phyloP scores from a whole-genome alignment of 768 basidiomycete species.

The Mycena epipterygia region DNA sequence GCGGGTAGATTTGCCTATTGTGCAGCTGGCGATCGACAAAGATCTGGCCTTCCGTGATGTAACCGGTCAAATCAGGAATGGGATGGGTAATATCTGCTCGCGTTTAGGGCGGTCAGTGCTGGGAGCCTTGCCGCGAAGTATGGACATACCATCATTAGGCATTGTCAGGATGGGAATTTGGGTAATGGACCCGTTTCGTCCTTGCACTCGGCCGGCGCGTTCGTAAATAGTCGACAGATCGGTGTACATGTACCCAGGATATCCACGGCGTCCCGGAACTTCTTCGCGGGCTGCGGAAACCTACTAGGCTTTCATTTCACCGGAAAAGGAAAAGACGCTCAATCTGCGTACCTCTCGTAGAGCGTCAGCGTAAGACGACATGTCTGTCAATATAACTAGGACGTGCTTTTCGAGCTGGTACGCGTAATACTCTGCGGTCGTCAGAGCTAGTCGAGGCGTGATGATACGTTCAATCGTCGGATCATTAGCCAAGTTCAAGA shows the following conservation, averaged over 20 bases:
- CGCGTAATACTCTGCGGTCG: conserved; percentile 99
- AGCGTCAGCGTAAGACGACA: conserved; percentile 98
- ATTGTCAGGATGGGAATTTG: conserved; percentile 99
- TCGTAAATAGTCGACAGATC: conserved; percentile 99
- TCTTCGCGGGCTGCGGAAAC: conserved; percentile 99
- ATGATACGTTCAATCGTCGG: conserved; percentile 99
- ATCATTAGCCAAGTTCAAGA: conserved; percentile 99
- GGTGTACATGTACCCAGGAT: conserved; percentile 98
- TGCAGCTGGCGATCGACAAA: conserved; percentile 97
- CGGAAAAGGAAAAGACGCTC: conserved; percentile 33
- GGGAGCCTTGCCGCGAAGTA: conserved; percentile 30
- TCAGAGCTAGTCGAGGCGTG: conserved; percentile 96
- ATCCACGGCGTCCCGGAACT: conserved; percentile 99
- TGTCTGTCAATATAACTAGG: conserved; percentile 98
- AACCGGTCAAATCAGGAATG: conserved; percentile 98
- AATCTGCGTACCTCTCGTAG: conserved; percentile 82
- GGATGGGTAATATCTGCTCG: conserved; percentile 99
- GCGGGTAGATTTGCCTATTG: conserved; percentile 98
- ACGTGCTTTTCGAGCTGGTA: conserved; percentile 99
- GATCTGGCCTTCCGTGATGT: conserved; percentile 99
- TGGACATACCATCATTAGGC: conserved; percentile 94
- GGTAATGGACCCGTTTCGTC: conserved; percentile 98
- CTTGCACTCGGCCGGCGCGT: conserved; percentile 97
- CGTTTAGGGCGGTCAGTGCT: conserved; percentile 28
- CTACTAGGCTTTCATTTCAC: conserved; percentile 50